phyloP scores from a whole-genome alignment of 2,329 filamentous ascomycete species.

The Zelopaecilomyces penicillatus region DNA sequence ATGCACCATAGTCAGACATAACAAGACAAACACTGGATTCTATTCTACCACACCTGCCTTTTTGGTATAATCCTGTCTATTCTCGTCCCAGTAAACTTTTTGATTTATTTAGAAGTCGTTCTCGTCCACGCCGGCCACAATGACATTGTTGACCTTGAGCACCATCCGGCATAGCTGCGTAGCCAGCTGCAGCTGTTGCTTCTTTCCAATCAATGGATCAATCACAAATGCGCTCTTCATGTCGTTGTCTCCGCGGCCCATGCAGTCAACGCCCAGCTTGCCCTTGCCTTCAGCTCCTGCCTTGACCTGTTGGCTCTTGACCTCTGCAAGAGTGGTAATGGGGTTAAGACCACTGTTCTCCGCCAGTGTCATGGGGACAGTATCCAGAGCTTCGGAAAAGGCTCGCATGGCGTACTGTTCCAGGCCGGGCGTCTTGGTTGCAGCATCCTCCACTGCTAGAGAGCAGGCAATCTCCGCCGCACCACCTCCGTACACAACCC shows the following conservation, averaged over 20 bases:
- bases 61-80: slow-evolving; percentile 17
- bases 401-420: slow-evolving; percentile 99
- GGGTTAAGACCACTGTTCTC: slow-evolving; percentile 96
- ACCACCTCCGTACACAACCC: slow-evolving; percentile 94
- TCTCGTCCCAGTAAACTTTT: slow-evolving; percentile 14
- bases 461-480: slow-evolving; percentile 97
- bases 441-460: slow-evolving; percentile 88
- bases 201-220: slow-evolving; percentile 95
- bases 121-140: slow-evolving; percentile 79
- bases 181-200: slow-evolving; percentile 89
- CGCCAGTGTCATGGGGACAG: slow-evolving; percentile 88
- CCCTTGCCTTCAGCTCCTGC: slow-evolving; percentile 41
- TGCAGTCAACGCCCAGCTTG: slow-evolving; percentile 90
- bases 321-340: slow-evolving; percentile 86
- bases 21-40: slow-evolving; percentile 2
- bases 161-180: slow-evolving; percentile 98
- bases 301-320: slow-evolving; percentile 96
- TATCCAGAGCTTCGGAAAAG: slow-evolving; percentile 89
- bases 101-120: slow-evolving; percentile 62
- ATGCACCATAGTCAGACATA: too few species aligned
- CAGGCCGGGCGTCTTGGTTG: slow-evolving; percentile 88
- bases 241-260: slow-evolving; percentile 89
- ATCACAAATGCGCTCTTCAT: slow-evolving; percentile 99
- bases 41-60: slow-evolving; percentile 15
- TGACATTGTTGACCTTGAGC: slow-evolving; percentile 94